phyloP scores from a whole-genome alignment of 1,284 basidiomycete genomes.

The Cutaneotrichosporon sp. region DNA sequence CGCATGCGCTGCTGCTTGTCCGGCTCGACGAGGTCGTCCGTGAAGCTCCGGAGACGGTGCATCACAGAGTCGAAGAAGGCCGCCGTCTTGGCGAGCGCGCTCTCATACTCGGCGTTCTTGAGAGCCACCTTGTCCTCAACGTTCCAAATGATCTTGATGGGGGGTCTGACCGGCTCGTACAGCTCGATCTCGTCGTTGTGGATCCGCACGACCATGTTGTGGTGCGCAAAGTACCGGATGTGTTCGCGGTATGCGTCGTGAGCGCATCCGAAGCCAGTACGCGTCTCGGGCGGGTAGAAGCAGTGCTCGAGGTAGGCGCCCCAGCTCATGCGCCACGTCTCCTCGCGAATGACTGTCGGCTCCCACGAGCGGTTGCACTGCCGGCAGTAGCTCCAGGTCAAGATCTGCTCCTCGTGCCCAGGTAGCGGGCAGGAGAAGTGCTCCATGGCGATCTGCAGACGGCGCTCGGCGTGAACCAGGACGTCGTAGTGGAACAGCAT shows the following conservation, averaged over 20 bases:
- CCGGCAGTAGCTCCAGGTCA: constrained; percentile 90
- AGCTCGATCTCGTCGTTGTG: constrained; percentile 80
- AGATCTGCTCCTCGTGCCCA: constrained; percentile 67
- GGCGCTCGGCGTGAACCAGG: constrained; percentile 84
- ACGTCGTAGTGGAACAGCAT: constrained; percentile 82
- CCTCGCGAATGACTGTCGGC: constrained; percentile 85
- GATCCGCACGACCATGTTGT: constrained; percentile 75
- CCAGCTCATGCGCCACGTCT: constrained; percentile 69
- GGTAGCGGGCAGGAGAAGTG: constrained; percentile 60
- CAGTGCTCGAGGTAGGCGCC: constrained; percentile 54
- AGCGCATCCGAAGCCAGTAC: constrained; percentile 65
- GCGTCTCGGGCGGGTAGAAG: constrained; percentile 82
- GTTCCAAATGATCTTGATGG: constrained; percentile 76
- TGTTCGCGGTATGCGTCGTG: constrained; percentile 96
- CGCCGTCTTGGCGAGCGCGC: constrained; percentile 70
- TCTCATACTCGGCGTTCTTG: constrained; percentile 85
- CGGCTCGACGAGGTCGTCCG: constrained; percentile 50
- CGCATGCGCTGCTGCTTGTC: constrained; percentile 46
- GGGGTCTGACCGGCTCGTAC: constrained; percentile 88
- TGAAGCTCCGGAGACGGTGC: constrained; percentile 49
- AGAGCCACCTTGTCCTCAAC: constrained; percentile 83
- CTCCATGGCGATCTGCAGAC: constrained; percentile 81
- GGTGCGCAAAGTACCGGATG: constrained; percentile 81
- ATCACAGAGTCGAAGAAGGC: constrained; percentile 62
- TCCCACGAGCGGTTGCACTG: constrained; percentile 78